Evolutionary conservation across 2,329 filamentous ascomycete species (phyloP).

Genomic region (Aspergillus carbonarius): DNA sequence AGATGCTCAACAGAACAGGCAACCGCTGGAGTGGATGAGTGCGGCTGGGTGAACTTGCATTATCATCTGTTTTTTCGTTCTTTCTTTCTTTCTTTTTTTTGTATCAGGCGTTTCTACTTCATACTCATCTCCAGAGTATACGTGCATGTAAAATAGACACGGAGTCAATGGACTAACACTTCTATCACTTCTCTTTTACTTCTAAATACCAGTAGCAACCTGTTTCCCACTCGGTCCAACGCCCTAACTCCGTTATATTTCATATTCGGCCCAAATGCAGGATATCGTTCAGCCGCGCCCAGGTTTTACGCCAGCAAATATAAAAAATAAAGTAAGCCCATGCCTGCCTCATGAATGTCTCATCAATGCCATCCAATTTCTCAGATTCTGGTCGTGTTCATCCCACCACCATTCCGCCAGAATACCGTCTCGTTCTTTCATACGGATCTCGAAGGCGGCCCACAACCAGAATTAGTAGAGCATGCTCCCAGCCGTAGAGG

Average conservation of each 20-base stretch:
- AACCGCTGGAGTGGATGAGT: too few relatives aligned
- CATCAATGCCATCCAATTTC: neutral
- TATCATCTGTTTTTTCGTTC: too few relatives aligned
- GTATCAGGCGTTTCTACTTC: too few relatives aligned
- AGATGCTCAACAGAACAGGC: neutral
- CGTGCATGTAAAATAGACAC: neutral
- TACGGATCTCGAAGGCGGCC: too few relatives aligned
- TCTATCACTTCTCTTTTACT: neutral
- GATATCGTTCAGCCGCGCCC: slow-evolving; percentile 3
- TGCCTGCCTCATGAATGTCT: neutral
- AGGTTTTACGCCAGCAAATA: neutral
- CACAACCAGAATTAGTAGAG: neutral
- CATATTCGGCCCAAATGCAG: neutral
- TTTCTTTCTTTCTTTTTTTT: too few relatives aligned
- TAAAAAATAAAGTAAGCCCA: neutral
- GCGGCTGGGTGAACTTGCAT: too few relatives aligned
- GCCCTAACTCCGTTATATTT: neutral
- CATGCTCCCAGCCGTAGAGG: neutral
- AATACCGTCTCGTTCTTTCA: too few relatives aligned
- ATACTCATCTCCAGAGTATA: too few relatives aligned
- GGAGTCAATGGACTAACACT: neutral
- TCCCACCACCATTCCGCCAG: neutral
- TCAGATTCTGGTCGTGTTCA: neutral
- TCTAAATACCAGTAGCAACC: too few relatives aligned
- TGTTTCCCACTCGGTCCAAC: neutral